Evolutionary conservation across 2,329 filamentous ascomycete genomes (phyloP).

Genomic region (Fusarium coffeatum): DNA sequence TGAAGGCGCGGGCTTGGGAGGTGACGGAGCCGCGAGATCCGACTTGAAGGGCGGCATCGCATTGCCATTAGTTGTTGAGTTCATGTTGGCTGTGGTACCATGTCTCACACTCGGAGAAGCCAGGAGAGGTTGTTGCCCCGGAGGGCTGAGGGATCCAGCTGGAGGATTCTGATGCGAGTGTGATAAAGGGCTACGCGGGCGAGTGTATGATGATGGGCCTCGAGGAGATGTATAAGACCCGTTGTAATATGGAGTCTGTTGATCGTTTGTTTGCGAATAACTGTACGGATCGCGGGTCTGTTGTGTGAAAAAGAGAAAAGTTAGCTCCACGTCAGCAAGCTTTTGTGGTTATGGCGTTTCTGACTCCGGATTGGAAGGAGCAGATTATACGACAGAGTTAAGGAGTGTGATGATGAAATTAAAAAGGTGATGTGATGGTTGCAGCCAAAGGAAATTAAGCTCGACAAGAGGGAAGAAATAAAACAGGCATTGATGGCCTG

Average conservation of each 20-base stretch:
- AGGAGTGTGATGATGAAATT: slow-evolving; percentile 39
- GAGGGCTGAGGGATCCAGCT: slow-evolving; percentile 58
- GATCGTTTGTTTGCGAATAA: slow-evolving; percentile 59
- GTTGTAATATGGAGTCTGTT: slow-evolving; percentile 61
- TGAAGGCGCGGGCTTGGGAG: slow-evolving; percentile 54
- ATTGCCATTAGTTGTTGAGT: slow-evolving; percentile 56
- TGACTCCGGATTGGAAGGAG: slow-evolving; percentile 26
- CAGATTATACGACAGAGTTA: slow-evolving; percentile 30
- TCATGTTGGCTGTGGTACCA: slow-evolving; percentile 54
- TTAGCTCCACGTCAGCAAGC: slow-evolving; percentile 46
- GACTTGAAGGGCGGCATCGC: slow-evolving; percentile 54
- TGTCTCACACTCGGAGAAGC: slow-evolving; percentile 63
- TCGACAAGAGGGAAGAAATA: slow-evolving; percentile 16
- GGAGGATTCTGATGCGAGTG: slow-evolving; percentile 61
- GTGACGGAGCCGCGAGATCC: slow-evolving; percentile 56
- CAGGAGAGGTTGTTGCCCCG: slow-evolving; percentile 55
- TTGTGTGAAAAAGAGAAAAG: slow-evolving; percentile 40
- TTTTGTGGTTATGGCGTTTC: slow-evolving; percentile 29
- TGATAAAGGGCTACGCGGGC: slow-evolving; percentile 63
- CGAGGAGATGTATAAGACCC: slow-evolving; percentile 62
- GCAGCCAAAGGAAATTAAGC: slow-evolving; percentile 26
- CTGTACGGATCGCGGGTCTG: slow-evolving; percentile 65
- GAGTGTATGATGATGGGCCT: slow-evolving; percentile 54
- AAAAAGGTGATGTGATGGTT: slow-evolving; percentile 34
- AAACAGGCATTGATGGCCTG: slow-evolving; percentile 43